phyloP scores from a whole-genome alignment of 192 early-diverging fungal genomes.

The Podila minutissima region DNA sequence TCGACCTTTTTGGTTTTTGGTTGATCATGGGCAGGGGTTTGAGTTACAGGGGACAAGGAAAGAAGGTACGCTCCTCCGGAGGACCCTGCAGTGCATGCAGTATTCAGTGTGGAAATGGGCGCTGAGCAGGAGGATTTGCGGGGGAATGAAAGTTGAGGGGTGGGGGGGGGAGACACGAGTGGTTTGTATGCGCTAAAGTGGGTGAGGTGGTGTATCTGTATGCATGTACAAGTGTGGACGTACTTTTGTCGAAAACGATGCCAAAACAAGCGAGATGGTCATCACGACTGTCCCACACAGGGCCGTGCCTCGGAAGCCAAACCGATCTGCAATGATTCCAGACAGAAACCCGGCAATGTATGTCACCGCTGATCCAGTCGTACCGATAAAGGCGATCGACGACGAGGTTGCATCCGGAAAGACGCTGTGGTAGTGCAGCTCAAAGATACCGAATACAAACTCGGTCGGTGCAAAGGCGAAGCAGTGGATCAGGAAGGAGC shows the following conservation, averaged over 20 bases:
- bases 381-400: conserved; percentile 38
- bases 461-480: conserved; percentile 49
- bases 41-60: too few relatives aligned
- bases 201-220: background rate
- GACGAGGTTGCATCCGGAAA: conserved; percentile 26
- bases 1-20: too few relatives aligned
- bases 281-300: conserved; percentile 57
- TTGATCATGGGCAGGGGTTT: too few relatives aligned
- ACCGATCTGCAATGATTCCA: conserved; percentile 41
- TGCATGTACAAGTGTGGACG: background rate
- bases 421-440: conserved; percentile 26
- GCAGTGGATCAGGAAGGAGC: conserved; percentile 29
- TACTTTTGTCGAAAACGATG: conserved; percentile 55
- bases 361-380: conserved; percentile 34
- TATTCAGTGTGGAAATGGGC: background rate
- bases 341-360: conserved; percentile 45
- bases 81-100: too few relatives aligned
- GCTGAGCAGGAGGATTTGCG: background rate
- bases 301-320: conserved; percentile 60
- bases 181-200: too few relatives aligned
- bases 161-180: too few relatives aligned
- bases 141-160: background rate
- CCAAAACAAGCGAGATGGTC: conserved; percentile 48
- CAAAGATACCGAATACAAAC: conserved; percentile 40
- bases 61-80: too few relatives aligned